Base-by-base conservation (phyloP, 116 monocot genomes). In the Phalaenopsis hybrid region DNA sequence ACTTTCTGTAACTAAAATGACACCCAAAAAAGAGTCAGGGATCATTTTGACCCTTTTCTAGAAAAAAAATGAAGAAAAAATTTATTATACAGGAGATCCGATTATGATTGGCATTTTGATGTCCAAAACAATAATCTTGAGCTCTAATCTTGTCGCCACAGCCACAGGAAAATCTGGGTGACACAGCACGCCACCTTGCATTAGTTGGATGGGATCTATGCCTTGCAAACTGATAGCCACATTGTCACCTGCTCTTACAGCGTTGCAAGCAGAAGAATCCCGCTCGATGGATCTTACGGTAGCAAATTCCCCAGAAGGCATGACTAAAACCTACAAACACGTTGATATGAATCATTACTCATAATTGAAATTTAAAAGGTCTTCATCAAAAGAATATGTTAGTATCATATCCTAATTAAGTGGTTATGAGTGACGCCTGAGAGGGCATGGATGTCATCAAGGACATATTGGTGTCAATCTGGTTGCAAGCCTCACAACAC, bases 221-320 rank as follows among this genome's bases (percentile, higher is more conserved):
- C 92, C 92, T 16, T 93, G 89, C 86, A 98, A 89, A 86, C 85
- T 79, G 52, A 93, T 69, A 48, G 82, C 82, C n/a, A 94, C 88
- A 85, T 93, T 94, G 72, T 94, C 97, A 50, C 97, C 97, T 77
- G 97, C 97, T 86, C 87, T 91, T 44, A 92, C 95, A 23, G 79
- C 15, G 74, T 20, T 91, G 81, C 93, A 98, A 44, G 82, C 31
- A 72, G 55, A 49, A 23, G 91, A 89, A 83, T 93, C 91, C 59
- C 88, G 84, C 83, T 92, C 88, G 16, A 98, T 93, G 20, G 88
- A 81, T 33, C 88, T 86, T 37, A 98, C 87, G 8, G 87, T 88
- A 43, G 87, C 91, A 57, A 87, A 18, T 17, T 89, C 85, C 70
- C 94, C 87, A 23, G 87, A 88, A 21, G 97, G 97, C 94, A 98